Evolutionary conservation across 1,139 yeast species (phyloP), one percentile per base, ranked within the genome.

Genomic region (Entelexis paramagnoliae): DNA sequence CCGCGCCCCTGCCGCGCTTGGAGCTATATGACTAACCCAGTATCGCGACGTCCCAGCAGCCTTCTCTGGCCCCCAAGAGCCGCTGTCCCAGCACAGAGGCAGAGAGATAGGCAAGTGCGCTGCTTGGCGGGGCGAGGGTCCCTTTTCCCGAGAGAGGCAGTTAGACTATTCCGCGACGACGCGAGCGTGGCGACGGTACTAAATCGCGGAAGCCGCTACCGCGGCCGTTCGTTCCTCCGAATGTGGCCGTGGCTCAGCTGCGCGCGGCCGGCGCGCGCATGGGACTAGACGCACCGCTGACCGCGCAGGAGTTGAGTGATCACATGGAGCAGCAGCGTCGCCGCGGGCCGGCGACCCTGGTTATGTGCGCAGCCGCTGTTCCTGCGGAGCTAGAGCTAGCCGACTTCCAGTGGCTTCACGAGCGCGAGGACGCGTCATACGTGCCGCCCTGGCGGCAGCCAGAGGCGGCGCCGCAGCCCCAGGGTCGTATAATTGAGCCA

Each of bases 351-450:
- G 13, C 20, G 9, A 7, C 48, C 13, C 33, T 51, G 14, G 36
- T 43, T 13, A 43, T 34, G 14, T 10, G 19, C 11, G 49, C 53
- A 3, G 51, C 55, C 11, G 4, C 29, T 14, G 46, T 48, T 7
- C 58, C 58, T 17, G 13, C 41, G 17, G 52, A 51, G 17, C n/a
- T 51, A 8, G 45, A 29, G 17, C 30, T 41, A 17, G 28, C 50
- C 8, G 58, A 55, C 20, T 29, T 46, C 14, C 53, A 46, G 26
- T 56, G 55, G 58, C 44, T 56, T n/a, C 55, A 56, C 29, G 55
- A 56, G 49, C 43, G 32, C 22, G 59, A 56, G 38, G n/a, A 10
- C 10, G 42, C 9, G 11, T 24, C 30, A 22, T 56, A 56, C 36
- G 33, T 40, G 1, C 59, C 59, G 17, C 58, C 56, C 11, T 56